Conservation (phyloP, 2,329 filamentous ascomycete genomes). For the Pseudocercospora cruenta region DNA sequence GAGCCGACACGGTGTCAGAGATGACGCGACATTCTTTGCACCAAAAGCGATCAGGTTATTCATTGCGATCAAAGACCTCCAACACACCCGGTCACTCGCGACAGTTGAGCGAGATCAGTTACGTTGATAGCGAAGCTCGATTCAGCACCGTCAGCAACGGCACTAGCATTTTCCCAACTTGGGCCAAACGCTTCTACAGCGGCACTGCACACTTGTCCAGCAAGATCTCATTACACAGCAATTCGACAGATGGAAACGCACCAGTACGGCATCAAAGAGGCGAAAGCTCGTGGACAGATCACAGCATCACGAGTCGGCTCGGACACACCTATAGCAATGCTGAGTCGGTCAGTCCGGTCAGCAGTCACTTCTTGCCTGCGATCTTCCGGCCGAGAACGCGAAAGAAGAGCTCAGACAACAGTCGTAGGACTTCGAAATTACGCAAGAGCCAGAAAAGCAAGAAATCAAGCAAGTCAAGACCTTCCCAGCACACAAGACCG, state of each 20-base stretch:
- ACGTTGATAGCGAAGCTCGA: constrained; percentile 32
- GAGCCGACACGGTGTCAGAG: constrained; percentile 40
- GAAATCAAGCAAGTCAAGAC: constrained; percentile 15
- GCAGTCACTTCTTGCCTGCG: constrained; percentile 39
- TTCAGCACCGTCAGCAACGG: constrained; percentile 24
- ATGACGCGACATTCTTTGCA: constrained; percentile 37
- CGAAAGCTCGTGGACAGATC: constrained; percentile 37
- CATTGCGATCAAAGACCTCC: constrained; percentile 36
- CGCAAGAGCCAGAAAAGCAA: constrained; percentile 25
- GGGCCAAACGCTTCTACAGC: constrained; percentile 43
- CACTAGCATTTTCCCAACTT: constrained; percentile 40
- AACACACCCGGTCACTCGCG: constrained; percentile 37
- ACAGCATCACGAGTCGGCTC: constrained; percentile 38
- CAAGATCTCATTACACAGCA: constrained; percentile 34
- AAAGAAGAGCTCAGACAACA: constrained; percentile 25
- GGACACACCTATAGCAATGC: constrained; percentile 35
- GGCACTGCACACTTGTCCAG: constrained; percentile 34
- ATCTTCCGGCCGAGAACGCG: constrained; percentile 41
- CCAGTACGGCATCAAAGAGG: constrained; percentile 27
- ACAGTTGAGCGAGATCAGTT: constrained; percentile 36
- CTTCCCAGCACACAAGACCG: constrained; percentile 23
- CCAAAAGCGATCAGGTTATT: constrained; percentile 41
- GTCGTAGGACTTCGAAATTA: constrained; percentile 26
- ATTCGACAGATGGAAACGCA: constrained; percentile 19
- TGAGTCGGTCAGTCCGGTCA: constrained; percentile 34